A percentile compares a stretch with the other conserved stretches of the same genome.
Conservation (phyloP, 2,329 filamentous ascomycete genomes). For the Talaromyces sp. region DNA sequence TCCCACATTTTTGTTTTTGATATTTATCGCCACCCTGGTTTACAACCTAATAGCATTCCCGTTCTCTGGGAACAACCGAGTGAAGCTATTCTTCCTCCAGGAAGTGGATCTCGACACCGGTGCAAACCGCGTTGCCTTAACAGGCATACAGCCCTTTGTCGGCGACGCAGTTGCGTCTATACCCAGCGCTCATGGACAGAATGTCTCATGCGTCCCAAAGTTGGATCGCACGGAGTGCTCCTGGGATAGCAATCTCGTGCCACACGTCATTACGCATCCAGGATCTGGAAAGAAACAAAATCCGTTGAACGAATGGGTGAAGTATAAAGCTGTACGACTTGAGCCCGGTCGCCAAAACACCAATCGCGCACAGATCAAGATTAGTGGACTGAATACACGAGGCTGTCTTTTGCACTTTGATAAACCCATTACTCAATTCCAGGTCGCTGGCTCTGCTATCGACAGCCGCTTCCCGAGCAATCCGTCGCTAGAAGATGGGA, state of each 20-base stretch:
- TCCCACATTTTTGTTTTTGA: slow-evolving; percentile 68
- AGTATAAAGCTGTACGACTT: slow-evolving; percentile 57
- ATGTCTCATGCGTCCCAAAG: slow-evolving; percentile 51
- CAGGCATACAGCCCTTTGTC: slow-evolving; percentile 66
- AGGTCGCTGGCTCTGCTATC: slow-evolving; percentile 58
- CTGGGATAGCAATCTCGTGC: slow-evolving; percentile 63
- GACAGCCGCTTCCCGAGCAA: slow-evolving; percentile 63
- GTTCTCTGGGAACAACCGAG: slow-evolving; percentile 72
- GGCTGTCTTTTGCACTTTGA: slow-evolving; percentile 73
- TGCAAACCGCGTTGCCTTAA: slow-evolving; percentile 66
- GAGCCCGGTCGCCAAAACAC: slow-evolving; percentile 26
- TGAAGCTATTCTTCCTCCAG: slow-evolving; percentile 88
- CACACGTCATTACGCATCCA: slow-evolving; percentile 56
- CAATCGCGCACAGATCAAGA: slow-evolving; percentile 56
- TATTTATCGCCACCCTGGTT: slow-evolving; percentile 71
- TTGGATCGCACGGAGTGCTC: slow-evolving; percentile 58
- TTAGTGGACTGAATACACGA: slow-evolving; percentile 73
- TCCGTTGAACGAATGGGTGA: slow-evolving; percentile 60
- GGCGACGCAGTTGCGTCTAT: slow-evolving; percentile 64
- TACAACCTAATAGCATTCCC: slow-evolving; percentile 89
- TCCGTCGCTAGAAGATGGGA: slow-evolving; percentile 40
- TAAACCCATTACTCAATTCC: slow-evolving; percentile 62
- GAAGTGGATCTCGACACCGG: slow-evolving; percentile 71
- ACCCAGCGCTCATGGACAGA: slow-evolving; percentile 65
- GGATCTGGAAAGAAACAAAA: slow-evolving; percentile 35